A percentile compares a stretch with the other conserved stretches of the same genome.
Conservation (phyloP, 2,329 filamentous ascomycete genomes). For the Pyrenochaeta sp. region DNA sequence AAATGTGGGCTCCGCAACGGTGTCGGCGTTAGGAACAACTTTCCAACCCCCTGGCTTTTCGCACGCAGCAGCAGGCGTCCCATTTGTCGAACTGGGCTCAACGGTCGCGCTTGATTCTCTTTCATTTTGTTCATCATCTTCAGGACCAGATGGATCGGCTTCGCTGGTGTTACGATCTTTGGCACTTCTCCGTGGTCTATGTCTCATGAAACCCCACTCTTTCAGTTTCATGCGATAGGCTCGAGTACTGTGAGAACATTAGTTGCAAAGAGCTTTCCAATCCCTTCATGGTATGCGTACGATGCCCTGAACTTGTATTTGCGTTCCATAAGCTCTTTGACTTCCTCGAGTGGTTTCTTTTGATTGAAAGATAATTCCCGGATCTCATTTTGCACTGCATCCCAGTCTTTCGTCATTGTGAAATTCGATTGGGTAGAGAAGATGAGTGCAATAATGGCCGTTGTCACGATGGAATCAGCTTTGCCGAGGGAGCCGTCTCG, state of each 20-base stretch:
- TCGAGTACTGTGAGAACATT: conserved; percentile 31
- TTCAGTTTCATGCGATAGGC: conserved; percentile 48
- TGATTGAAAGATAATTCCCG: conserved; percentile 42
- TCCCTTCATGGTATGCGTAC: too few species aligned
- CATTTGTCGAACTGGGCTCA: conserved; percentile 5
- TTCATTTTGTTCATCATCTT: conserved; percentile 9
- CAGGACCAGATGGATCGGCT: conserved; percentile 1
- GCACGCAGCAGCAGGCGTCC: neutral
- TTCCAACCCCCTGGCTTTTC: conserved; percentile 16
- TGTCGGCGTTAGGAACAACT: conserved; percentile 4
- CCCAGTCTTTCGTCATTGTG: conserved; percentile 44
- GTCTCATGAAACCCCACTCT: conserved; percentile 44
- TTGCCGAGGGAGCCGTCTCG: too few species aligned
- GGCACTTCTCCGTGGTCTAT: conserved; percentile 17
- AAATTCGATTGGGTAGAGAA: too few species aligned
- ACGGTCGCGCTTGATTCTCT: conserved; percentile 9
- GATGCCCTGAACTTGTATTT: conserved; percentile 44
- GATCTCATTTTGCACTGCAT: conserved; percentile 37
- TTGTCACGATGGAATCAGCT: too few species aligned
- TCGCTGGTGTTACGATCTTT: conserved; percentile 5
- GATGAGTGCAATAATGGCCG: too few species aligned
- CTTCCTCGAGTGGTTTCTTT: conserved; percentile 42
- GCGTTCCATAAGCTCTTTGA: conserved; percentile 43
- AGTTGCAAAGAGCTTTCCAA: conserved; percentile 1
- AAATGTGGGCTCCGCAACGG: conserved; percentile 14